Evolutionary conservation across 257 asterid genomes (phyloP), one percentile per base, ranked within the genome.

Genomic region (Perilla frutescens): DNA sequence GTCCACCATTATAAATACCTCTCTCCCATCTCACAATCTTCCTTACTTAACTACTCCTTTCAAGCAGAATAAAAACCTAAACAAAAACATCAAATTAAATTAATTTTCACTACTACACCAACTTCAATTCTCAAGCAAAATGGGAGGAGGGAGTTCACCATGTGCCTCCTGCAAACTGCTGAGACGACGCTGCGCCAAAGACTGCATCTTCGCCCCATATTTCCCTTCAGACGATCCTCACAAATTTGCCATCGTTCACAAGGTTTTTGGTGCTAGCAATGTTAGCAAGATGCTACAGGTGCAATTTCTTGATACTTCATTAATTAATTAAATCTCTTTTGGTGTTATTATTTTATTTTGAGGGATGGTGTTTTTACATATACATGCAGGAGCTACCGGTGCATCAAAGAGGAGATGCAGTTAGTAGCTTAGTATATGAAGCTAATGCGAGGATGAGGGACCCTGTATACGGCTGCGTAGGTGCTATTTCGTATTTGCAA

Each of bases 251-350:
- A 93, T 93, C 37, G 98, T 93, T 63, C 98, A 93, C 85, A 93
- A 90, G 87, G 96, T 93, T 8, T 93, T 93, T 50, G 98, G 97
- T 61, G 96, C 98, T 55, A 93, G 98, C 84, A 93, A 93, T 40
- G 84, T 93, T 69, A 87, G 95, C 93, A 93, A 93, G 87, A 93
- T 93, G 96, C 83, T 93, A 67, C 98, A 93, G 97, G 98, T 92
- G 47, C 44, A 34, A 7, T 31, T 34, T 34, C 37, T 34, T 34
- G 37, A 34, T 34, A 2, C 4, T 34, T 34, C 3, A 34, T 34
- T 34, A 34, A 1, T 3, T 34, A 34, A 34, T 20, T 20, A 20
- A 20, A 20, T 20, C 26, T 20, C 26, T 20, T 20, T 20, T 20
- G 26, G 0, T 20, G 26, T 20, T 20, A 20, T 20, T 0, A 34